Percentiles rank a stretch among this genome's conserved stretches.
These are phyloP conservation scores for Spizellomyces sp. DNA, from an alignment of 192 early-diverging fungal species.

Conservation along the genomic window DNA sequence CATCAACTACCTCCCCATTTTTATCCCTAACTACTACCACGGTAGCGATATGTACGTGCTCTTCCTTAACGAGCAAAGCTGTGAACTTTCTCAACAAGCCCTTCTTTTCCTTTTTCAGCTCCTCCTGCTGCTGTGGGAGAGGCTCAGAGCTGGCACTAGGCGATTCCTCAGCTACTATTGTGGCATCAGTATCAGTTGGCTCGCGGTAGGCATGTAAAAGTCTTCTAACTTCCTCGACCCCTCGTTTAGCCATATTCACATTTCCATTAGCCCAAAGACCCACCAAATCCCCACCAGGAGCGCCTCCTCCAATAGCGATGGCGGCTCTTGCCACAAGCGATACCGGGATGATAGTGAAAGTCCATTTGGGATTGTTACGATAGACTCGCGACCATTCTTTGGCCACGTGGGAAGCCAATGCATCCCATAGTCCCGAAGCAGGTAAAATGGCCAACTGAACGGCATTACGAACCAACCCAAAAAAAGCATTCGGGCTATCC, in stretches of 20 bases:
- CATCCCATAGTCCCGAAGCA: slow-evolving; percentile 20
- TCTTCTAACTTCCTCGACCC: slow-evolving; percentile 16
- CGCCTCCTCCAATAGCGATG: slow-evolving; percentile 28
- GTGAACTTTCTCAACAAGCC: slow-evolving; percentile 10
- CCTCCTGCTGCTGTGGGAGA: neutral
- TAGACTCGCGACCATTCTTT: slow-evolving; percentile 4
- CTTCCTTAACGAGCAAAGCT: slow-evolving; percentile 23
- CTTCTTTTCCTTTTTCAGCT: slow-evolving; percentile 13
- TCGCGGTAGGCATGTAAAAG: slow-evolving; percentile 14
- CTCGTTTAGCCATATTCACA: slow-evolving; percentile 6
- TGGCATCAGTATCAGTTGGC: slow-evolving; percentile 10
- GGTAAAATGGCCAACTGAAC: slow-evolving; percentile 6
- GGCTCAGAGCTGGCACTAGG: neutral
- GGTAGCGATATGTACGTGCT: slow-evolving; percentile 20
- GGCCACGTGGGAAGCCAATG: slow-evolving; percentile 11
- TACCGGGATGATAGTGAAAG: slow-evolving; percentile 20
- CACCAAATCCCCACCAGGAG: slow-evolving; percentile 25
- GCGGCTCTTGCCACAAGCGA: slow-evolving; percentile 21
- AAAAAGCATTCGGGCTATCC: slow-evolving; percentile 3
- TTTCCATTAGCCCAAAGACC: slow-evolving; percentile 18
- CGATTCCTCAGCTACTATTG: neutral
- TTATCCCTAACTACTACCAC: slow-evolving; percentile 22
- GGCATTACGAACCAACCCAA: slow-evolving; percentile 23
- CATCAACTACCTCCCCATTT: slow-evolving; percentile 13
- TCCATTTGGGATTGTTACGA: slow-evolving; percentile 18